Evolutionary conservation across 306 rosid genomes (phyloP), one percentile per base, ranked within the genome.

Genomic region (Biancaea sappan): DNA sequence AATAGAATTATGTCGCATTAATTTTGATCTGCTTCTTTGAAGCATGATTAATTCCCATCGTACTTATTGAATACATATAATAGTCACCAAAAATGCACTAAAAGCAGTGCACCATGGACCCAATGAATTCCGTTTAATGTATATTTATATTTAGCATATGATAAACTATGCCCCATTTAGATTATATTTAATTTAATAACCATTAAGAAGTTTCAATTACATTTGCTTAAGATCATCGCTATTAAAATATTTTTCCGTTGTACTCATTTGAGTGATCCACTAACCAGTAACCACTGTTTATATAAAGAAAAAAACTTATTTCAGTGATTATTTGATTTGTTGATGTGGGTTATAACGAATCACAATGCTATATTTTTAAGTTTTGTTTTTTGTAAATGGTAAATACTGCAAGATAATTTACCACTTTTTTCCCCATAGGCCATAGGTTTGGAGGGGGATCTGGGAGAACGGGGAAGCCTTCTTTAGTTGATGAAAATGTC

Each of bases 11-110:
- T n/a, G n/a, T n/a, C 46, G 46, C 46, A 32, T 40, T 60, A 34
- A 60, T 34, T 31, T 24, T 8, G 18, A 60, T 60, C 47, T 34
- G 28, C 67, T 34, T 9, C 11, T 35, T 61, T 19, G 13, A 34
- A 9, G 9, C 67, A 35, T 61, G 67, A 61, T n/a, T n/a, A n/a
- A n/a, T 61, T 60, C 66, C 38, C 44, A 31, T 60, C 26, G 7
- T 59, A 59, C 35, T 16, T 56, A 56, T 16, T 56, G 26, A 14
- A 56, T 40, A 40, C n/a, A n/a, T n/a, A 40, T 40, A 19, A 47
- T 47, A 4, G 8, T 47, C 52, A 43, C 48, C 18, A 43, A 10
- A 43, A 43, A 43, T 12, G 6, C 18, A 13, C n/a, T 47, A 47
- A 41, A 15, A 12, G 47, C 19, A 10, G 41, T 31, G 22, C 21